Evolutionary conservation across 1,284 basidiomycete species (phyloP).

Genomic region (Thecaphora thlaspeos): DNA sequence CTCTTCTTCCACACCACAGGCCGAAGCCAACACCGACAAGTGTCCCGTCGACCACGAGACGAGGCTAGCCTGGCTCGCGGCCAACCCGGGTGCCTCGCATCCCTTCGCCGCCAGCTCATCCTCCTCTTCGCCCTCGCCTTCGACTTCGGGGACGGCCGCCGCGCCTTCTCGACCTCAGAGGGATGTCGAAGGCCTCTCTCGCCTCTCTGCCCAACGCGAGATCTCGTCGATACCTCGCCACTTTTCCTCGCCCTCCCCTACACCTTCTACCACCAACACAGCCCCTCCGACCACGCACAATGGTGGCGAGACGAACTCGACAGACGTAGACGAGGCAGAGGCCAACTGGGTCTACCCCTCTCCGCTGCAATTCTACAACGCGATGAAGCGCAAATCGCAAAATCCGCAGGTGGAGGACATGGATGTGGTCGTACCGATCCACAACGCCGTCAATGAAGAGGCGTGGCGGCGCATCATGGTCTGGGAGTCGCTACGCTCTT

Average conservation of each 20-base stretch:
- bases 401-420: slow-evolving; percentile 72
- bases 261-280: slow-evolving; percentile 5
- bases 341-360: slow-evolving; percentile 96
- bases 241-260: slow-evolving; percentile 12
- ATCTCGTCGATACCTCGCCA: slow-evolving; percentile 81
- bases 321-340: slow-evolving; percentile 25
- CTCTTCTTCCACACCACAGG: no score
- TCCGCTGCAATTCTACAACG: slow-evolving; percentile 91
- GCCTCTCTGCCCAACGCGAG: slow-evolving; percentile 68
- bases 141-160: not conserved
- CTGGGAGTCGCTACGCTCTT: slow-evolving; percentile 68
- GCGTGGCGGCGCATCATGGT: slow-evolving; percentile 86
- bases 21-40: slow-evolving; percentile 58
- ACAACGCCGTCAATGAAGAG: slow-evolving; percentile 97
- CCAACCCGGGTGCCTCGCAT: slow-evolving; percentile 20
- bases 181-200: slow-evolving; percentile 24
- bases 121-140: not conserved
- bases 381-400: slow-evolving; percentile 84
- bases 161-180: slow-evolving; percentile 9
- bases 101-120: slow-evolving; percentile 13
- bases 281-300: slow-evolving; percentile 6
- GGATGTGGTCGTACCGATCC: slow-evolving; percentile 93
- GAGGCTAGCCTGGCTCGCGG: slow-evolving; percentile 59
- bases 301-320: slow-evolving; percentile 10
- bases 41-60: slow-evolving; percentile 71